phyloP scores from a whole-genome alignment of 169 alveolate genomes.

The Plasmodium gonderi region DNA sequence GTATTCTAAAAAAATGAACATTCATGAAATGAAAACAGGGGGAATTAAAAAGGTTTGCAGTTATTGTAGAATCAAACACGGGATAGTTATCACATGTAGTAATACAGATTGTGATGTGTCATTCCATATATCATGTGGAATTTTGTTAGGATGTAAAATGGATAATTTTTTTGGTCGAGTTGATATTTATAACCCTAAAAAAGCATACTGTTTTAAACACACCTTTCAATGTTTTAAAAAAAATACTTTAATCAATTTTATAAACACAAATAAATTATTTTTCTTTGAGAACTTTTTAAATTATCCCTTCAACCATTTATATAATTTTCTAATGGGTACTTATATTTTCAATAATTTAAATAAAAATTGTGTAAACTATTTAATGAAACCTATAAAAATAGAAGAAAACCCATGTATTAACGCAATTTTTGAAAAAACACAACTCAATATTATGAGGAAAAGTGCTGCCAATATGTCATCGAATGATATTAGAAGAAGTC shows the following conservation, averaged over 20 bases:
- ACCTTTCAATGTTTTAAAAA: conserved; percentile 63
- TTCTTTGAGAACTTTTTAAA: conserved; percentile 53
- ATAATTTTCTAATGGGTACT: conserved; percentile 56
- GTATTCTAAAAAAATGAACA: conserved; percentile 37
- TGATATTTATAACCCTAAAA: conserved; percentile 72
- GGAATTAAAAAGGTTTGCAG: conserved; percentile 59
- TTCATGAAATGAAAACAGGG: conserved; percentile 41
- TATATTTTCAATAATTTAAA: conserved; percentile 43
- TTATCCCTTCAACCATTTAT: conserved; percentile 54
- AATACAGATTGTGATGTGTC: conserved; percentile 68
- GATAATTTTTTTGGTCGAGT: conserved; percentile 73
- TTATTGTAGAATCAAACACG: conserved; percentile 69
- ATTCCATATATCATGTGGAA: conserved; percentile 72
- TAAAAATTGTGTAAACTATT: conserved; percentile 33
- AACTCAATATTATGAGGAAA: conserved; percentile 19
- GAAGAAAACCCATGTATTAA: conserved; percentile 25
- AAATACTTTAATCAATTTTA: conserved; percentile 36
- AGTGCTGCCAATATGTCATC: background rate
- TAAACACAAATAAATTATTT: conserved; percentile 62
- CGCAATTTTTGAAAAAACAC: conserved; percentile 60
- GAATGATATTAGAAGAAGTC: conserved; percentile 22
- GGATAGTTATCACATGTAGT: conserved; percentile 70
- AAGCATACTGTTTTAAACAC: conserved; percentile 71
- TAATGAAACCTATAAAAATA: conserved; percentile 59
- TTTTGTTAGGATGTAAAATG: conserved; percentile 67